Base-by-base conservation (phyloP, 495 filamentous ascomycete genomes). In the Tuber indicum region DNA sequence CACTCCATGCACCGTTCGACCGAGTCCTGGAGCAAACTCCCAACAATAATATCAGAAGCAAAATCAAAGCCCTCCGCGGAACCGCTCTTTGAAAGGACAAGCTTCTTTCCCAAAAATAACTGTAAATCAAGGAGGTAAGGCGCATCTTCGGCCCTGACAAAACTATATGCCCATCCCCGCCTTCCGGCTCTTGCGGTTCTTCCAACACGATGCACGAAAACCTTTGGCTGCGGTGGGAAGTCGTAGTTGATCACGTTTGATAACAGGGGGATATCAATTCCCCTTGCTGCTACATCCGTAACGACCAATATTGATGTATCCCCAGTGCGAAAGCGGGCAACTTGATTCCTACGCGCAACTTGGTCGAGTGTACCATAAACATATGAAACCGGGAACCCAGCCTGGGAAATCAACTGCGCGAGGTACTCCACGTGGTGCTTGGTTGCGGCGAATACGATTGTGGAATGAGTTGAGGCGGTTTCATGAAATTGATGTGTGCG, bases 221-320 rank as follows among this genome's bases (percentile, higher is more conserved):
- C 90, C 84, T 99, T 99, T 41, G 96, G 94, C 81, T 98, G 95
- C 8, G 95, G 91, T 5, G 96, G 96, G 82, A 99, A 98, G 78
- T 98, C 94, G 86, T 96, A 99, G 86, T 99, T 98, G 86, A 99
- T 96, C 73, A 98, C 96, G 83, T 99, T 98, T 62, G 93, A 94
- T 17, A 99, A 89, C 46, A 97, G 87, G 0, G 96, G 96, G 78
- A 98, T 97, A 90, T 99, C 96, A 77, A 99, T 96, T 88, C 96
- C 96, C 86, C 96, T 88, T 17, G 96, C 96, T 19, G 96, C 96
- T 46, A 99, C 94, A 84, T 99, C 96, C 8, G 96, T 99, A 46
- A 97, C 94, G n/a, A 99, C 93, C 1, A 99, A 85, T 70, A 99
- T 94, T 80, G 96, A 93, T 0, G 96, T 92, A 72, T 91, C 86